phyloP scores from a whole-genome alignment of 441 rosid genomes.

The Pelargonium cotyledonis region DNA sequence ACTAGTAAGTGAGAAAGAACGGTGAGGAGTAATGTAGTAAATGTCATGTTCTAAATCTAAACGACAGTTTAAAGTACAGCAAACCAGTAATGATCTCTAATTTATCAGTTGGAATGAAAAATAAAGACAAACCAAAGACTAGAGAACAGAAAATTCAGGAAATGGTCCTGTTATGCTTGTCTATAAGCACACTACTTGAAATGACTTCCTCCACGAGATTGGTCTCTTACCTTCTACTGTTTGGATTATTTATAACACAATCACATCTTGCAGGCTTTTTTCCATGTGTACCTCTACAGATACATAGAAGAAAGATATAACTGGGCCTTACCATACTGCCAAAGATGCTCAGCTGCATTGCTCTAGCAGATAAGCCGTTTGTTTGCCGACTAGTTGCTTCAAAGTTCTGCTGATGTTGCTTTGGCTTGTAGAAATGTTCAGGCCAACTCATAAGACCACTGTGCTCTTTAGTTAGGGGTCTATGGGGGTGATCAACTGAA shows the following conservation, averaged over 20 bases:
- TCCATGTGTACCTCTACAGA: background rate
- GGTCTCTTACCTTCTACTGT: background rate
- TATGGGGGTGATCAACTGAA: conserved; percentile 44
- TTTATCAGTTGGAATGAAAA: too few relatives aligned
- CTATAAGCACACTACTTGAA: background rate
- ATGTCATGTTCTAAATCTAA: background rate
- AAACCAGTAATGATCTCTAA: too few relatives aligned
- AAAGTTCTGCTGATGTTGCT: conserved; percentile 23
- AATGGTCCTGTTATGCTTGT: background rate
- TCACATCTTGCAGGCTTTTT: background rate
- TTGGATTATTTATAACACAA: background rate
- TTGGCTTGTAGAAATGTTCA: conserved; percentile 33
- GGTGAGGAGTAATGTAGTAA: background rate
- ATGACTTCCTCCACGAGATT: background rate
- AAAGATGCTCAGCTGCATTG: conserved; percentile 62
- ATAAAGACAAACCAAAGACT: too few relatives aligned
- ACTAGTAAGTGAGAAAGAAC: conserved; percentile 2
- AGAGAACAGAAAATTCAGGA: background rate
- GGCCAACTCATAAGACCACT: conserved; percentile 75
- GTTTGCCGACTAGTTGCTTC: conserved; percentile 21
- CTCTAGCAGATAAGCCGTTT: conserved; percentile 55
- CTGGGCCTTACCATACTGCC: conserved; percentile 60
- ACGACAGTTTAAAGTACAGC: too few relatives aligned
- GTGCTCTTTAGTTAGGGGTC: conserved; percentile 52
- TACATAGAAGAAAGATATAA: background rate